Evolutionary conservation across 768 basidiomycete genomes (phyloP).

Genomic region (Macrolepiota dolichaula): DNA sequence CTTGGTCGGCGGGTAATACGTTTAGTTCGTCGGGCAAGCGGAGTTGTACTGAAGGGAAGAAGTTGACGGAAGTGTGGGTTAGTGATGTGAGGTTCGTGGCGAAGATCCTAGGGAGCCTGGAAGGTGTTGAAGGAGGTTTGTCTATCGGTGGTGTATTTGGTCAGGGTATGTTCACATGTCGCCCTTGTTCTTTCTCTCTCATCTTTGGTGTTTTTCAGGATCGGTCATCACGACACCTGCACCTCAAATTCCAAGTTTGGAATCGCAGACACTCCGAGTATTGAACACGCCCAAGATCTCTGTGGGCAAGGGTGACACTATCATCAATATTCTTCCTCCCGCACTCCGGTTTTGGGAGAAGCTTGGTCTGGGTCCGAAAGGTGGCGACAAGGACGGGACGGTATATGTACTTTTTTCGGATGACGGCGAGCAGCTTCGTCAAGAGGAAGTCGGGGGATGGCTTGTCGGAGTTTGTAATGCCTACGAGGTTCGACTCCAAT

Average conservation of each 20-base stretch:
- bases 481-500: conserved; percentile 52
- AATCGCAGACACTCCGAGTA: conserved; percentile 24
- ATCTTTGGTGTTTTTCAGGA: not conserved
- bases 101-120: conserved; percentile 31
- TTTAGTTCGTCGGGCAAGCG: not conserved
- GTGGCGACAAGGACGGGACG: conserved; percentile 67
- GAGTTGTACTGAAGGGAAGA: conserved; percentile 16
- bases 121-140: conserved; percentile 37
- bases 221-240: not conserved
- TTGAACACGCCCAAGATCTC: conserved; percentile 54
- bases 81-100: conserved; percentile 48
- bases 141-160: conserved; percentile 43
- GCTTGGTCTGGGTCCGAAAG: conserved; percentile 66
- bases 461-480: conserved; percentile 44
- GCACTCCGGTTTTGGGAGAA: conserved; percentile 86
- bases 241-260: not conserved
- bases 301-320: conserved; percentile 61
- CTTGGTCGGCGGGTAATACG: conserved; percentile 48
- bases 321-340: conserved; percentile 67
- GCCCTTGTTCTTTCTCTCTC: not conserved
- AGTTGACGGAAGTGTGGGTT: conserved; percentile 48
- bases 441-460: conserved; percentile 55
- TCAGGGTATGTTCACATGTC: conserved; percentile 24
- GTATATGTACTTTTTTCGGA: conserved; percentile 72
- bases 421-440: conserved; percentile 43